Base-by-base conservation (phyloP, 169 alveolate genomes). In the Cryptosporidium parvum region DNA sequence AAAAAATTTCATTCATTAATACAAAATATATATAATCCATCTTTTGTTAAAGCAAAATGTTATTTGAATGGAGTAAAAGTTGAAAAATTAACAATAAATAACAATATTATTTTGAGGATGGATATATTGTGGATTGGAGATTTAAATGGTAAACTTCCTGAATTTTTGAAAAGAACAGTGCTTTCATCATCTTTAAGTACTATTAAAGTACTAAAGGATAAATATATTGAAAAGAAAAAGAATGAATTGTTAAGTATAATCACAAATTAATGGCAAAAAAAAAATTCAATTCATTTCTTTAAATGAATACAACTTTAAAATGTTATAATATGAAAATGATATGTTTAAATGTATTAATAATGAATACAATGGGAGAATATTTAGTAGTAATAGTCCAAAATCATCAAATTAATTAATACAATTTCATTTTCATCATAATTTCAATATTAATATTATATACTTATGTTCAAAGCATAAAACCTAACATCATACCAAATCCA, bases 71-170 rank as follows among this genome's bases (percentile, higher is more conserved):
- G 89, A 16, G 68, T 80, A 21, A 42, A 44, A 44, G 65, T 65
- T 61, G 89, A 80, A 16, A 80, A 62, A 65, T 29, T 65, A 62
- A 21, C 21, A 31, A 62, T 33, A 7, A 80, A 31, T 5, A 29
- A 80, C 26, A 53, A 35, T 18, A 62, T 37, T 26, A 61, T 80
- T 23, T 42, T 80, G 72, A 80, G 80, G 62, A 62, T 80, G 65
- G 75, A 80, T 67, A 65, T 80, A 3, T 26, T 80, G 2, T 80
- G 89, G 89, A 62, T 80, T 59, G 89, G 89, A 26, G 89, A 80
- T 65, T 21, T 80, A 26, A 80, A 80, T 62, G 89, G 89, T 33
- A 80, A 80, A 44, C 68, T 80, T 23, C 89, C 89, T 16, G 89
- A 80, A 48, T 80, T 80, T 61, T 23, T 80, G 5, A 80, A 80